A percentile compares a stretch with the other conserved stretches of the same genome.
Conservation (phyloP, 805 yeast genomes). For the Ogataea parapolymorpha region DNA sequence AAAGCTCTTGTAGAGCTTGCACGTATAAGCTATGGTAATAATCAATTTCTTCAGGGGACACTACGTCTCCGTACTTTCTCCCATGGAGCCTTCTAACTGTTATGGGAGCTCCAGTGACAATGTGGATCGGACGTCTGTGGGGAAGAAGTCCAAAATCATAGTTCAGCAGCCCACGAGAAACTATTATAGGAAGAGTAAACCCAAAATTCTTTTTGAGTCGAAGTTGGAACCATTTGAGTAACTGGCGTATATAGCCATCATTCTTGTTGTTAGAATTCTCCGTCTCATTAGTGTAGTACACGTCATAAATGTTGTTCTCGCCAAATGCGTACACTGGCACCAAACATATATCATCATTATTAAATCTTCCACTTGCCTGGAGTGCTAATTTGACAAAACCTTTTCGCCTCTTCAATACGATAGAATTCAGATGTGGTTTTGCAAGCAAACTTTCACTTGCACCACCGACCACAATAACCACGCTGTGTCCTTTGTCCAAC, state of each 20-base stretch:
- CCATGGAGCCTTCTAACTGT: constrained; percentile 34
- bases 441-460: constrained; percentile 85
- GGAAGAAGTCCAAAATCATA: constrained; percentile 92
- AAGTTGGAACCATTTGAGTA: constrained; percentile 56
- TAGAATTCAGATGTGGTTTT: constrained; percentile 56
- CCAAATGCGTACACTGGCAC: constrained; percentile 94
- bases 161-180: constrained; percentile 89
- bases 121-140: constrained; percentile 71
- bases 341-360: constrained; percentile 60
- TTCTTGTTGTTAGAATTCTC: constrained; percentile 8
- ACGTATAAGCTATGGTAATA: constrained; percentile 72
- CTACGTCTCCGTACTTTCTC: constrained; percentile 24
- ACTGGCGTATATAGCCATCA: constrained; percentile 30
- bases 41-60: constrained; percentile 49
- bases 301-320: constrained; percentile 61
- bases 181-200: constrained; percentile 86
- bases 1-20: constrained; percentile 58
- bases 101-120: constrained; percentile 68
- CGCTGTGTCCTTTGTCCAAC: constrained; percentile 63
- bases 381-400: constrained; percentile 90
- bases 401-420: constrained; percentile 72
- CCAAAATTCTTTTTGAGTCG: constrained; percentile 71
- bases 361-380: constrained; percentile 38
- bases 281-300: constrained; percentile 31
- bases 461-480: constrained; percentile 92